phyloP scores from a whole-genome alignment of 2,329 filamentous ascomycete species.

The Ciborinia camelliae region DNA sequence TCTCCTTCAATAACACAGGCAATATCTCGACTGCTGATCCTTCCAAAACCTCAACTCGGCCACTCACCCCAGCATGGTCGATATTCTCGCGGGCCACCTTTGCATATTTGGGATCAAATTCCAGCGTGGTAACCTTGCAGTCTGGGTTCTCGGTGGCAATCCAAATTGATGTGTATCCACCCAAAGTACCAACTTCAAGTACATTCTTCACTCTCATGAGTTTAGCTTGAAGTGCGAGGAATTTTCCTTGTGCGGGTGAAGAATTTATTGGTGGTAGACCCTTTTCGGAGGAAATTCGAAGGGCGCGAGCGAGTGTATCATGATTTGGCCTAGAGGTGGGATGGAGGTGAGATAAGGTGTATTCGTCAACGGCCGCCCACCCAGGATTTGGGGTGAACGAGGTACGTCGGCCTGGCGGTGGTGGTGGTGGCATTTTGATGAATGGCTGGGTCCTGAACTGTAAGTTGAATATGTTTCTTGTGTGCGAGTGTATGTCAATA shows the following conservation, averaged over 20 bases:
- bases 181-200: constrained; percentile 55
- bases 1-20: background rate
- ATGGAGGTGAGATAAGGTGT: constrained; percentile 23
- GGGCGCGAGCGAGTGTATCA: constrained; percentile 25
- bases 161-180: constrained; percentile 49
- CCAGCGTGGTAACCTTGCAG: background rate
- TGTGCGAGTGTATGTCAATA: too few relatives aligned
- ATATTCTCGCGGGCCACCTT: constrained; percentile 1
- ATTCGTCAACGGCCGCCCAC: constrained; percentile 2
- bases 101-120: background rate
- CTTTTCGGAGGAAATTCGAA: constrained; percentile 36
- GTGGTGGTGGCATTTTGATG: background rate
- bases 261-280: constrained; percentile 42
- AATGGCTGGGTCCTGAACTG: too few relatives aligned
- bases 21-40: background rate
- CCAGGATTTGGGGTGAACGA: background rate
- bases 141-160: constrained; percentile 4
- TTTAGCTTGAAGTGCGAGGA: constrained; percentile 41
- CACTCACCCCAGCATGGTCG: background rate
- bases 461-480: background rate
- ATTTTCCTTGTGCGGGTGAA: constrained; percentile 39
- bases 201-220: constrained; percentile 40
- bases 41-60: constrained; percentile 8
- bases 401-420: background rate
- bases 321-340: constrained; percentile 30